A percentile compares a stretch with the other conserved stretches of the same genome.
These are phyloP conservation scores for Ormosia emarginata DNA, from an alignment of 306 rosid genomes.

Conservation along the genomic window DNA sequence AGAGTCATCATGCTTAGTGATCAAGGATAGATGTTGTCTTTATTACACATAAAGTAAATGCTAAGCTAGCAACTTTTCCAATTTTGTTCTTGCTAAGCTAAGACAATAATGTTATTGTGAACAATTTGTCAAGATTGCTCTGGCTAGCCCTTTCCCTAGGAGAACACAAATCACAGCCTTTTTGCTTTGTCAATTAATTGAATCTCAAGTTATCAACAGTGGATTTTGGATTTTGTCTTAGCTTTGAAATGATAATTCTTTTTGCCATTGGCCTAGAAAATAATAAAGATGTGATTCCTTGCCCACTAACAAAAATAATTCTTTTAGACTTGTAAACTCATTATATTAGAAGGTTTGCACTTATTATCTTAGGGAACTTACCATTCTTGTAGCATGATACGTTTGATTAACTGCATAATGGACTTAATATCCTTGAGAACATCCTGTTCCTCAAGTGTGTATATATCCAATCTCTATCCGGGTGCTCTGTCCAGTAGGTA, in stretches of 20 bases:
- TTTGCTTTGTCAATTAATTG: not conserved
- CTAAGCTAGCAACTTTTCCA: conserved; percentile 4
- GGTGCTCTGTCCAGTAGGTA: conserved; percentile 48
- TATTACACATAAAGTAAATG: conserved; percentile 6
- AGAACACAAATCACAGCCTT: not conserved
- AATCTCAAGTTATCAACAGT: not conserved
- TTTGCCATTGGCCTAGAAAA: no score
- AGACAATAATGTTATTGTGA: not conserved
- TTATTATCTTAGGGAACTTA: conserved; percentile 31
- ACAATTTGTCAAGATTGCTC: conserved; percentile 3
- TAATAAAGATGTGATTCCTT: no score
- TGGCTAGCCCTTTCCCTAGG: not conserved
- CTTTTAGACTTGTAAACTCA: not conserved
- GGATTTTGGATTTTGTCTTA: not conserved
- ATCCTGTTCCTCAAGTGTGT: conserved; percentile 75
- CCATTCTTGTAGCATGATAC: conserved; percentile 85
- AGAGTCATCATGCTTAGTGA: not conserved
- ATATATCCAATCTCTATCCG: conserved; percentile 68
- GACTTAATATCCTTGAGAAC: conserved; percentile 58
- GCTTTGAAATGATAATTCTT: no score
- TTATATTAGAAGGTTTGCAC: not conserved
- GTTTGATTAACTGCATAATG: conserved; percentile 57
- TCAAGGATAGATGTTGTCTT: conserved; percentile 13
- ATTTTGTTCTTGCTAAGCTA: not conserved
- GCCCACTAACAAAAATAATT: no score